Evolutionary conservation across 192 early-diverging fungal species (phyloP).

Genomic region (Coemansia aciculifera): DNA sequence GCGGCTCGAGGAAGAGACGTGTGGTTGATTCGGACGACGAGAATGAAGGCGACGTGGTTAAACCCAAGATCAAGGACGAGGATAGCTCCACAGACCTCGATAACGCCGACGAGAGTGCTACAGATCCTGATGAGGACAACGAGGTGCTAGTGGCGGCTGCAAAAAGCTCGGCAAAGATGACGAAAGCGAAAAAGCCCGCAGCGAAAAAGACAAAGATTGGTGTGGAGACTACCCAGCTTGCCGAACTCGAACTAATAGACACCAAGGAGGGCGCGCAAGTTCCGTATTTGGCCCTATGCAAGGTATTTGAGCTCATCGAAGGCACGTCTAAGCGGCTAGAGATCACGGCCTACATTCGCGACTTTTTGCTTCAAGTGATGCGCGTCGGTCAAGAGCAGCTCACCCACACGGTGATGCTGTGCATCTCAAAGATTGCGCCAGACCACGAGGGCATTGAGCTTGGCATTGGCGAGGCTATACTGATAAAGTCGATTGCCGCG

Average conservation of each 20-base stretch:
- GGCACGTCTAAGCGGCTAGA: constrained; percentile 77
- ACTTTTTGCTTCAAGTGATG: constrained; percentile 47
- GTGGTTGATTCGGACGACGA: constrained; percentile 20
- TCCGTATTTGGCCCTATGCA: constrained; percentile 85
- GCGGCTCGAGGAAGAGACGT: background rate
- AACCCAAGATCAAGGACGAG: background rate
- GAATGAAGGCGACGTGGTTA: background rate
- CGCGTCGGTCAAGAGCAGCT: constrained; percentile 35
- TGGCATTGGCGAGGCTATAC: constrained; percentile 89
- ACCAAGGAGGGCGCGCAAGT: constrained; percentile 43
- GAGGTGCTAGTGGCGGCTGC: background rate
- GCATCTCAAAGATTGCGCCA: constrained; percentile 88
- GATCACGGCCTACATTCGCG: constrained; percentile 40
- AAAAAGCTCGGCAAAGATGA: constrained; percentile 1
- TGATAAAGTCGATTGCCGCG: constrained; percentile 91
- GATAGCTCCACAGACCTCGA: constrained; percentile 5
- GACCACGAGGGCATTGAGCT: constrained; percentile 96
- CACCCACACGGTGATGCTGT: constrained; percentile 79
- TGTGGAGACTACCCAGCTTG: constrained; percentile 9
- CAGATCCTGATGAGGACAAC: background rate
- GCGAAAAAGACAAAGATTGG: constrained; percentile 21
- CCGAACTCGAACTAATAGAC: constrained; percentile 25
- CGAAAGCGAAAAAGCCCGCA: constrained; percentile 11
- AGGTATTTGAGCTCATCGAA: constrained; percentile 87
- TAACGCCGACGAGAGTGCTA: constrained; percentile 1